phyloP scores from a whole-genome alignment of 176 grass and related monocot genomes.

The Dendrocalamus sinicus region DNA sequence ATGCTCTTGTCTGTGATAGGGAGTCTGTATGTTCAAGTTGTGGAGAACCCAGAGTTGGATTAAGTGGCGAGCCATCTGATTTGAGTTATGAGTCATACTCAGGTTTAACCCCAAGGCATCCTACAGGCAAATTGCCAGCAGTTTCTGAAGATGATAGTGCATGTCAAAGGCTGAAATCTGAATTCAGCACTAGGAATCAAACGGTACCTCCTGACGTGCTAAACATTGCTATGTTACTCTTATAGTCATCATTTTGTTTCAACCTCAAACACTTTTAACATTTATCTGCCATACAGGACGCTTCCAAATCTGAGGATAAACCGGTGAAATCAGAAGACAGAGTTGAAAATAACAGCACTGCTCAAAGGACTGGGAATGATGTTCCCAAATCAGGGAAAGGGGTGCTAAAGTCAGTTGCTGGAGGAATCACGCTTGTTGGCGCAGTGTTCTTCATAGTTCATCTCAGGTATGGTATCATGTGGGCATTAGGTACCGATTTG shows the following conservation, averaged over 20 bases:
- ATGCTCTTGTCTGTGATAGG: slow-evolving; percentile 26
- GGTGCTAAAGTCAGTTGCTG: slow-evolving; percentile 61
- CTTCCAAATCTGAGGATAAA: slow-evolving; percentile 31
- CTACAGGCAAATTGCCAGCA: neutral
- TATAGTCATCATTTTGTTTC: neutral
- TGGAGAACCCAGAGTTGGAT: slow-evolving; percentile 27
- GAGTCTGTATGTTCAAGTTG: slow-evolving; percentile 53
- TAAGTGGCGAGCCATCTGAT: slow-evolving; percentile 6
- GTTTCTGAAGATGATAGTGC: slow-evolving; percentile 31
- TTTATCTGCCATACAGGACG: slow-evolving; percentile 46
- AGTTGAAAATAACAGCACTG: neutral
- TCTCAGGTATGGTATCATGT: slow-evolving; percentile 49
- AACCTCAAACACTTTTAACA: neutral
- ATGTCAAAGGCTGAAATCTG: slow-evolving; percentile 13
- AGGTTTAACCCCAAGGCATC: slow-evolving; percentile 23
- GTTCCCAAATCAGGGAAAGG: slow-evolving; percentile 50
- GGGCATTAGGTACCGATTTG: neutral
- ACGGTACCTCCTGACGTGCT: slow-evolving; percentile 30
- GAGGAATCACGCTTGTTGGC: slow-evolving; percentile 60
- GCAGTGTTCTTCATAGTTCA: slow-evolving; percentile 62
- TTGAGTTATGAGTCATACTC: slow-evolving; percentile 25
- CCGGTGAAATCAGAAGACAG: slow-evolving; percentile 12
- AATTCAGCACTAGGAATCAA: slow-evolving; percentile 4
- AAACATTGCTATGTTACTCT: neutral
- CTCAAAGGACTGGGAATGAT: slow-evolving; percentile 25